Base-by-base conservation (phyloP, 2,329 filamentous ascomycete species). In the Colletotrichum eleusines region DNA sequence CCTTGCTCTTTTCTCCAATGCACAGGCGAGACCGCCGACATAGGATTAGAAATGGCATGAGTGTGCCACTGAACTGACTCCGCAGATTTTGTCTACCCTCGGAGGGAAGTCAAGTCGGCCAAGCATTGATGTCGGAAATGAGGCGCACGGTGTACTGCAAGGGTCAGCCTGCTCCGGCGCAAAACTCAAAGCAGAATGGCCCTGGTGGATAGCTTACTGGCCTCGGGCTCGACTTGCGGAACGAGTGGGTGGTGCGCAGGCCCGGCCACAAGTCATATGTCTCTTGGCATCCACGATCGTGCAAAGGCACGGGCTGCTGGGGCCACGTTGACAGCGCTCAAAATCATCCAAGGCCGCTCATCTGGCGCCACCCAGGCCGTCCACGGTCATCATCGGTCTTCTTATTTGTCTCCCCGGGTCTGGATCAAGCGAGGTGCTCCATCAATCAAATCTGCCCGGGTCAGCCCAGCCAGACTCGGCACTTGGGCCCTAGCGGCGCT, bases 61-160 rank as follows among this genome's bases (percentile, higher is more conserved):
- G 8, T 53, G 46, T 51, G 55, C 40, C 40, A 20, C 31, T 50
- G 44, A 14, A 20, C 31, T 50, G 44, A 14, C 61, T 31, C 23
- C 20, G 38, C 26, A 40, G n/a, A 28, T 26, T 44, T 55, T 31
- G 51, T 44, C 57, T 38, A 38, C 51, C 7, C 8, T 40, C 35
- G 35, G 44, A 60, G 5, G 16, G 42, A 53, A 35, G 48, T 26
- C 44, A 53, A 63, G 38, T 60, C 54, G 28, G n/a, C 46, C 44
- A 59, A 63, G 79, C 79, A 81, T 81, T 78, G 73, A 80, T 71
- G 71, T 74, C 78, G 79, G 80, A 81, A 74, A 81, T 81, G 80
- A 81, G 74, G 75, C 76, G 76, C 76, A 76, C 75, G 62, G 64
- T 70, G 64, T 59, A 33, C 38, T 38, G 66, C 74, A 73, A 71